Base-by-base conservation (phyloP, 148 eudicot genomes). In the Rhododendron williamsianum region DNA sequence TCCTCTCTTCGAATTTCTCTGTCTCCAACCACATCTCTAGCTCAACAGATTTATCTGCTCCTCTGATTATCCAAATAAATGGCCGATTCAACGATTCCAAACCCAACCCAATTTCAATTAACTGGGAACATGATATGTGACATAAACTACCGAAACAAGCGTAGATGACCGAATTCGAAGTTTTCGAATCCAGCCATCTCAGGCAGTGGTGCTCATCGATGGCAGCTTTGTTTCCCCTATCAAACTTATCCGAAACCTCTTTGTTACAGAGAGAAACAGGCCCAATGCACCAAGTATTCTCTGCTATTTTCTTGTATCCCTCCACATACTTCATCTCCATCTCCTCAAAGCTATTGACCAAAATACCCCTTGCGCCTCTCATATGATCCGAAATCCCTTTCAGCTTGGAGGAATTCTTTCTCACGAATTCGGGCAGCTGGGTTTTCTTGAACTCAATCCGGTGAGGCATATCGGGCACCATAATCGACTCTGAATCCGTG, bases 71-170 rank as follows among this genome's bases (percentile, higher is more conserved):
- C 94, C 94, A 92, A 81, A 92, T 88, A 69, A 92, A 92, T 0
- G 93, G 92, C 33, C 63, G 84, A 4, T 86, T 81, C 0, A 92
- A 88, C 0, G 84, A 84, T 83, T 92, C 94, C 13, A 92, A 85
- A 19, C 90, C 92, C 9, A 86, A 58, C 30, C 92, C 92, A 35
- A 92, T 85, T 52, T 92, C 91, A 10, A 84, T 87, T 18, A 92
- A 63, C 80, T 92, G 92, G 9, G 81, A 80, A 41, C 90, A 86
- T 23, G 84, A 76, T 13, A 92, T 58, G 48, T 87, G 78, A 81
- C 90, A 89, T 56, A 87, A 88, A 84, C 93, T 92, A 25, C 93
- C 94, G 2, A 92, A 89, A 43, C 94, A 92, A 58, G 81, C 90
- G 58, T 91, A 91, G 1, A 92, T 60, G 0, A 92, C 93, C 0